phyloP scores from a whole-genome alignment of 2,329 filamentous ascomycete species.

The Knufia fluminis region DNA sequence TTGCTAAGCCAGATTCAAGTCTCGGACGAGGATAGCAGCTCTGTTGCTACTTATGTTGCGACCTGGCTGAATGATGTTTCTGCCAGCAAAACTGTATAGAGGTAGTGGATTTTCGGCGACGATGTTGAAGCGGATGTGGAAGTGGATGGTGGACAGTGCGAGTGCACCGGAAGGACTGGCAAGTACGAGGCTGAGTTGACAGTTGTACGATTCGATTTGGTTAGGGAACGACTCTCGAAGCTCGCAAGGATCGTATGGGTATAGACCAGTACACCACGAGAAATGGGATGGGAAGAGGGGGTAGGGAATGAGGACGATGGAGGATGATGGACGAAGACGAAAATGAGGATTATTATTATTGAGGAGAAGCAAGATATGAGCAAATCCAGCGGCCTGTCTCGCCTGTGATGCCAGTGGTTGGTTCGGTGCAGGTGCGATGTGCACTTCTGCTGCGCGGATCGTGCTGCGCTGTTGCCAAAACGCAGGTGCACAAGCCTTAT shows the following conservation, averaged over 20 bases:
- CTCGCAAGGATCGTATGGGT: conserved; percentile 13
- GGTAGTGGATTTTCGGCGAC: no score
- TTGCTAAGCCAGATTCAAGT: not conserved
- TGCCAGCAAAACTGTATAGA: no score
- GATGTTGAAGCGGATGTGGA: not conserved
- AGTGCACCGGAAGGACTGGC: conserved; percentile 11
- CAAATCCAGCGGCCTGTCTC: not conserved
- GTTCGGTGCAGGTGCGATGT: not conserved
- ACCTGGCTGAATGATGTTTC: no score
- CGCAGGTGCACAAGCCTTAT: not conserved
- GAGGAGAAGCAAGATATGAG: conserved; percentile 12
- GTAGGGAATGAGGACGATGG: conserved; percentile 30
- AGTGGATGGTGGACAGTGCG: conserved; percentile 6
- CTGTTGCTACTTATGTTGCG: not conserved
- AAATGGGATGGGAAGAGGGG: conserved; percentile 29
- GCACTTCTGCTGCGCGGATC: not conserved
- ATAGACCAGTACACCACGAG: conserved; percentile 18
- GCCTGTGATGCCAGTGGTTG: no score
- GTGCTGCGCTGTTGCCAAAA: not conserved
- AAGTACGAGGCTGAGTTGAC: conserved; percentile 4
- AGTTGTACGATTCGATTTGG: not conserved
- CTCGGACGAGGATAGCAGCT: not conserved
- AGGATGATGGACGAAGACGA: conserved; percentile 21
- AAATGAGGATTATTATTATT: conserved; percentile 14
- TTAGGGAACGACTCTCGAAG: conserved; percentile 10